Evolutionary conservation across 2,329 filamentous ascomycete species (phyloP).

Genomic region (Metarhizium guizhouense): DNA sequence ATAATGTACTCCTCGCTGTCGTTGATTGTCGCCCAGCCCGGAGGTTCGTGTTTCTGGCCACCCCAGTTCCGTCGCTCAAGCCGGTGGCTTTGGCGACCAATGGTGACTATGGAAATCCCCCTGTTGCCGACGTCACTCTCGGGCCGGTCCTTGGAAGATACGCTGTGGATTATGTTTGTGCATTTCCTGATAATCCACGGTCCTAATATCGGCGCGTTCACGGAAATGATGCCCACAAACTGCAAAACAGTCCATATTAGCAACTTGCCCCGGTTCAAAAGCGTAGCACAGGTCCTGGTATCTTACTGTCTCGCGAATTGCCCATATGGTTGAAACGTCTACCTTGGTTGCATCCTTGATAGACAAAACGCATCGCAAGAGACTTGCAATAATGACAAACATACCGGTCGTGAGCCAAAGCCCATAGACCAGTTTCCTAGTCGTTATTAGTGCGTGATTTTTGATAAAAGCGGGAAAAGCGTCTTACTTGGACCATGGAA

Average conservation of each 20-base stretch:
- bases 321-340: conserved; percentile 16
- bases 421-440: conserved; percentile 13
- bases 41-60: conserved; percentile 5
- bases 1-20: conserved; percentile 13
- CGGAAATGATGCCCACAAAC: conserved; percentile 16
- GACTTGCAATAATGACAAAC: conserved; percentile 16
- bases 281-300: background rate
- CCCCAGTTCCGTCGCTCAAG: conserved; percentile 10
- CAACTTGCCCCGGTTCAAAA: no score
- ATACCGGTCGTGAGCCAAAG: conserved; percentile 16
- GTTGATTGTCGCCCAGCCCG: conserved; percentile 14
- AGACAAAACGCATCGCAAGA: conserved; percentile 15
- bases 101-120: conserved; percentile 10
- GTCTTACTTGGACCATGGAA: conserved; percentile 11
- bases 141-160: conserved; percentile 5
- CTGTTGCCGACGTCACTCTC: background rate
- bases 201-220: conserved; percentile 14
- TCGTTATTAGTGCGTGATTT: background rate
- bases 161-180: conserved; percentile 7
- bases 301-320: conserved; percentile 16
- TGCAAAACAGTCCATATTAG: background rate
- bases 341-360: conserved; percentile 11
- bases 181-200: conserved; percentile 15
- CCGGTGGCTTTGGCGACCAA: conserved; percentile 10
- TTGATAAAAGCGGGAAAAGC: no score